phyloP scores from a whole-genome alignment of 768 basidiomycete genomes.

The Tricholoma terreum region DNA sequence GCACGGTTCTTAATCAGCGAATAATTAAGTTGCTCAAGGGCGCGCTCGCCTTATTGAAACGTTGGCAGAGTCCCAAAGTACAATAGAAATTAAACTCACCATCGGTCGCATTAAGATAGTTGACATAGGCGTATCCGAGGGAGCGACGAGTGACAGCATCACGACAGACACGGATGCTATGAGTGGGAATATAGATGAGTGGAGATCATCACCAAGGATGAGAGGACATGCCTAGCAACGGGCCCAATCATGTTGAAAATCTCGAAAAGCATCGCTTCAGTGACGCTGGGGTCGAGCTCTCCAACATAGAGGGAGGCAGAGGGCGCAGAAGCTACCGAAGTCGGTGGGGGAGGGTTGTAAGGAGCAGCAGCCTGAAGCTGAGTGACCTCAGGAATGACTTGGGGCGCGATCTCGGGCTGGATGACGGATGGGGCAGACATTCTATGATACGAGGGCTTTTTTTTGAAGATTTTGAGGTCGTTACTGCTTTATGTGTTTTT shows the following conservation, averaged over 20 bases:
- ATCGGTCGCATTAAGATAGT: slow-evolving; percentile 94
- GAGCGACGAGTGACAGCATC: slow-evolving; percentile 99
- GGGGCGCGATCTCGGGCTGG: slow-evolving; percentile 51
- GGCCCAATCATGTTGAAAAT: slow-evolving; percentile 99
- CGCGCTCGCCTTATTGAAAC: slow-evolving; percentile 75
- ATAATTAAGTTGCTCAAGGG: slow-evolving; percentile 98
- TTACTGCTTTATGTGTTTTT: slow-evolving; percentile 90
- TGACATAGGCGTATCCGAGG: slow-evolving; percentile 99
- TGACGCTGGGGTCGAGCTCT: slow-evolving; percentile 96
- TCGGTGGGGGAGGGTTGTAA: slow-evolving; percentile 56
- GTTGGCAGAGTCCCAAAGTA: slow-evolving; percentile 8
- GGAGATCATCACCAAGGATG: not conserved
- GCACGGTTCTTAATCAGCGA: slow-evolving; percentile 97
- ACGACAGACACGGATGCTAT: slow-evolving; percentile 97
- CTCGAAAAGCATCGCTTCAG: slow-evolving; percentile 99
- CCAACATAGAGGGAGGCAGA: slow-evolving; percentile 98
- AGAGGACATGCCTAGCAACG: slow-evolving; percentile 77
- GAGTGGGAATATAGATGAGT: not conserved
- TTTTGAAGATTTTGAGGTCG: slow-evolving; percentile 60
- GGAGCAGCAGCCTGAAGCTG: slow-evolving; percentile 47
- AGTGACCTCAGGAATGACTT: slow-evolving; percentile 48
- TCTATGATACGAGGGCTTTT: slow-evolving; percentile 40
- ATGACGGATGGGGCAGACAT: slow-evolving; percentile 60
- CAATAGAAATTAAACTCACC: slow-evolving; percentile 46
- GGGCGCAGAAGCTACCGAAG: slow-evolving; percentile 60